phyloP scores from a whole-genome alignment of 78 protist species.

The Guillardia theta region DNA sequence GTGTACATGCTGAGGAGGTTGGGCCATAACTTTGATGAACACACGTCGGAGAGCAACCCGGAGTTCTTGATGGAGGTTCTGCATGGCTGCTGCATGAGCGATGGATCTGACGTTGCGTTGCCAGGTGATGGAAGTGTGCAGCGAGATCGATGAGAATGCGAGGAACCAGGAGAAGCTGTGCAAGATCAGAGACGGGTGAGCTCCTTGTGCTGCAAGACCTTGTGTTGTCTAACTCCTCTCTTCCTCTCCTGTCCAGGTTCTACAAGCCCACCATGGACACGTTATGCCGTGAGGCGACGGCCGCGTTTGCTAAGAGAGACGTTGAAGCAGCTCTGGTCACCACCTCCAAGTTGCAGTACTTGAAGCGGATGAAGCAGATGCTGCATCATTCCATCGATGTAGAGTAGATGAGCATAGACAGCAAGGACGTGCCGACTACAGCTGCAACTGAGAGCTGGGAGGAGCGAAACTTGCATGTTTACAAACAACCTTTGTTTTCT shows the following conservation, averaged over 20 bases:
- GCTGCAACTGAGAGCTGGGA: no score
- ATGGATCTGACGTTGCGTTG: not conserved
- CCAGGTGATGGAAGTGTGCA: not conserved
- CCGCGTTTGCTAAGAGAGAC: not conserved
- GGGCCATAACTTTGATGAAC: not conserved
- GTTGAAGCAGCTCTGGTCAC: not conserved
- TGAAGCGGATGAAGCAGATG: not conserved
- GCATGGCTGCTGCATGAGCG: not conserved
- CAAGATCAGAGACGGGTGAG: not conserved
- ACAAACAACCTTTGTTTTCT: no score
- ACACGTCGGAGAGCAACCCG: not conserved
- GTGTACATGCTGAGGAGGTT: not conserved
- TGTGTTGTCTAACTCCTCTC: not conserved
- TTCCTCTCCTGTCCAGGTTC: not conserved
- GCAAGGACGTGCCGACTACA: no score
- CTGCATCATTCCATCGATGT: no score
- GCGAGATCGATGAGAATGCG: not conserved
- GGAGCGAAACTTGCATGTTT: no score
- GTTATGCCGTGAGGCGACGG: not conserved
- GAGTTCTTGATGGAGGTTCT: slow-evolving; percentile 4
- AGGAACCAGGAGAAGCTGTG: not conserved
- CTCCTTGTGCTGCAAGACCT: not conserved
- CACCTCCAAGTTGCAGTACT: not conserved
- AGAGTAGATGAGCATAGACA: no score
- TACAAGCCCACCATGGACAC: not conserved